These are phyloP conservation scores for Eucalyptus globulus DNA, from an alignment of 345 rosid genomes.

Conservation along the genomic window DNA sequence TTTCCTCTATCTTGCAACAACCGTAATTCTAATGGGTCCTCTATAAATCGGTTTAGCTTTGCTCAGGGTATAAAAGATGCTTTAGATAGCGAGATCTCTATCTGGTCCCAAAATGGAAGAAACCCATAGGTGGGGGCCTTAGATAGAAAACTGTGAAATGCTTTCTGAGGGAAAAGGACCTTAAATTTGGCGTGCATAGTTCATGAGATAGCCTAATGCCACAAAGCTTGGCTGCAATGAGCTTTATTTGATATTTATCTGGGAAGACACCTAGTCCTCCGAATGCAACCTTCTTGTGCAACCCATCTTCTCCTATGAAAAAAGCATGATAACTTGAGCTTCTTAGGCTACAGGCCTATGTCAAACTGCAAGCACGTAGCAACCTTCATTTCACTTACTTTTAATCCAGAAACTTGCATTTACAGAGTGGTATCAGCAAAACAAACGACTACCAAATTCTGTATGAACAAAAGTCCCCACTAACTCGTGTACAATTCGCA, in stretches of 20 bases:
- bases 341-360: background rate
- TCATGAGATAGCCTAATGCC: background rate
- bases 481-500: background rate
- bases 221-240: background rate
- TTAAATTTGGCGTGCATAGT: background rate
- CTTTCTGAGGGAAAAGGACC: background rate
- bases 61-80: background rate
- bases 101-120: background rate
- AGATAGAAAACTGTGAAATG: background rate
- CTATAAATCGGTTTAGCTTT: background rate
- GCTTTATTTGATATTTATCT: background rate
- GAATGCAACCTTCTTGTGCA: background rate
- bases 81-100: background rate
- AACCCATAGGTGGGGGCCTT: background rate
- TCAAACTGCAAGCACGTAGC: background rate
- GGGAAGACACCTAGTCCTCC: background rate
- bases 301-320: background rate
- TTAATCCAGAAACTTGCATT: background rate
- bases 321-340: background rate
- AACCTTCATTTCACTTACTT: background rate
- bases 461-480: background rate
- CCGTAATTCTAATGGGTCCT: background rate
- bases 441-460: background rate
- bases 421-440: background rate
- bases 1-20: background rate